Evolutionary conservation across 1,284 basidiomycete genomes (phyloP), one percentile per base, ranked within the genome.

Genomic region (Vanrija humicola): DNA sequence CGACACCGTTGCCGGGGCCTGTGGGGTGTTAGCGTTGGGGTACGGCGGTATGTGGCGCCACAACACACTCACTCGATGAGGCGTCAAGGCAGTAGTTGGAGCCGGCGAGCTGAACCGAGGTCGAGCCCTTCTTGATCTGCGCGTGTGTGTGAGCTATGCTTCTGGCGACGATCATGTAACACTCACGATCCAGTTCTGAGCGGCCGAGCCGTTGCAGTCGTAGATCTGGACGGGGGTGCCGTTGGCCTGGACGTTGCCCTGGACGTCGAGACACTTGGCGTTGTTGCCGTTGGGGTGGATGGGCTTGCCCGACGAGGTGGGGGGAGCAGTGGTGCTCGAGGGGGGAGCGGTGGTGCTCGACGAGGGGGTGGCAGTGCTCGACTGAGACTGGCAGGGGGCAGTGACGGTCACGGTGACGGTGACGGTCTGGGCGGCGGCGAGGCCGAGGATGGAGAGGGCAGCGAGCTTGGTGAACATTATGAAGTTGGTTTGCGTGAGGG

Each of bases 81-180:
- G 69, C 64, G 52, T 69, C 69, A 23, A 69, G 59, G 54, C 70
- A 72, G 50, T 55, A 67, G 60, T 70, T 63, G 26, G 60, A 64
- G 19, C 63, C 62, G 1, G 64, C 63, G 21, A 70, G 52, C 48
- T 63, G 58, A 40, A 68, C 58, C 16, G 52, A 26, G 38, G 63
- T 62, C 8, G 56, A 56, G 14, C 64, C 67, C 18, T 58, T 47
- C 28, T 55, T 56, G 28, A 64, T 45, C 28, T 50, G 53, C 5
- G 14, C 5, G 34, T 34, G 14, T 34, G 34, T 34, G 34, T 34
- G 9, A 34, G 34, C 34, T 29, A 12, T 34, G 34, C 14, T 8
- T 12, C 21, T n/a, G n/a, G 12, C 12, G 34, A 5, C 12, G 34
- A 34, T 15, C 34, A 34, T 12, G 9, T 15, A 2, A 5, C 12